Percentiles rank a stretch among this genome's conserved stretches.
Conservation (phyloP, 2,329 filamentous ascomycete genomes). For the Fonsecaea erecta region DNA sequence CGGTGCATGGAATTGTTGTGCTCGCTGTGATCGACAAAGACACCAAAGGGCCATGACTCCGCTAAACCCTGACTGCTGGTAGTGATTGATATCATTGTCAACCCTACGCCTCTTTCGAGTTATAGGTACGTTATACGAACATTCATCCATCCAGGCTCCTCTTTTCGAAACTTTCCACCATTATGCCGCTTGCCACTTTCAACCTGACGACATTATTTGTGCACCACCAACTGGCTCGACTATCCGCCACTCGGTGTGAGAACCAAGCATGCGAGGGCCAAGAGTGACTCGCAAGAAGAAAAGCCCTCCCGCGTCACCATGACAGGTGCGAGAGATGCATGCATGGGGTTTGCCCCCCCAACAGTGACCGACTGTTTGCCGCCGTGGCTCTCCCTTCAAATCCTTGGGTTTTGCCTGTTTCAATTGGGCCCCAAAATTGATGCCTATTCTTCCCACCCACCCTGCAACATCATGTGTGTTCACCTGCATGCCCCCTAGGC, state of each 20-base stretch:
- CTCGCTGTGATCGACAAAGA: background rate
- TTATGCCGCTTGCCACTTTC: constrained; percentile 13
- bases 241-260: background rate
- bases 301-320: background rate
- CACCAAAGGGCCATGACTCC: background rate
- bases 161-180: background rate
- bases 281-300: background rate
- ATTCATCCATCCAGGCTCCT: background rate
- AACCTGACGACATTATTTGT: background rate
- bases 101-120: background rate
- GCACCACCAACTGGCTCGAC: background rate
- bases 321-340: background rate
- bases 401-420: background rate
- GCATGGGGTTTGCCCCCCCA: background rate
- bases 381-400: constrained; percentile 8
- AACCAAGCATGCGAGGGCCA: background rate
- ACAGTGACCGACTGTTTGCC: background rate
- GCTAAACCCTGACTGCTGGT: background rate
- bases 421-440: background rate
- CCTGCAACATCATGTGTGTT: background rate
- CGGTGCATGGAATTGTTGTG: background rate
- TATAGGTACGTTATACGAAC: background rate
- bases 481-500: background rate
- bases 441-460: constrained; percentile 13
- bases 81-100: background rate